These are phyloP conservation scores for Wickerhamomyces chaumierensis DNA, from an alignment of 805 yeast species.

Conservation along the genomic window DNA sequence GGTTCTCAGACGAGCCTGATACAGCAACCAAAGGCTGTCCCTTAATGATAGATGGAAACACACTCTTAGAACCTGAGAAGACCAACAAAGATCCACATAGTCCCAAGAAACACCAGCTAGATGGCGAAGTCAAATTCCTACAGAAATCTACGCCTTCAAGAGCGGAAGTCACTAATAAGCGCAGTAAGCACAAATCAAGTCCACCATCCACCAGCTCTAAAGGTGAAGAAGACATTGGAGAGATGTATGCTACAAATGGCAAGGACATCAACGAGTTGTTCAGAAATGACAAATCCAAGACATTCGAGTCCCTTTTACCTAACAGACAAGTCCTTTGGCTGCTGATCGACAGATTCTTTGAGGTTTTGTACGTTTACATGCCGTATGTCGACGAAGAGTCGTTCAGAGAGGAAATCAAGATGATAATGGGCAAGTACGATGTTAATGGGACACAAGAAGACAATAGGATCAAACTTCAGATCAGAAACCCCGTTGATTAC, in stretches of 20 bases:
- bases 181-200: not conserved
- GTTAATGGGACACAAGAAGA: conserved; percentile 16
- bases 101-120: not conserved
- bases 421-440: conserved; percentile 30
- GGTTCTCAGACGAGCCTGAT: no score
- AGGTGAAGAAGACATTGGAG: no score
- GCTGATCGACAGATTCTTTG: conserved; percentile 48
- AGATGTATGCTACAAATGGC: no score
- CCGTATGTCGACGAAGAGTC: conserved; percentile 55
- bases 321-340: conserved; percentile 42
- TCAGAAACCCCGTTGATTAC: conserved; percentile 28
- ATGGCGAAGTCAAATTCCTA: not conserved
- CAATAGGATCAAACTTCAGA: conserved; percentile 19
- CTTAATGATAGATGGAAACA: conserved; percentile 32
- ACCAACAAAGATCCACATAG: not conserved
- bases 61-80: conserved; percentile 7
- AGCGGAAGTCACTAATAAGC: no score
- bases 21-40: conserved; percentile 27
- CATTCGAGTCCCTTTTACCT: conserved; percentile 39
- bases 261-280: conserved; percentile 4
- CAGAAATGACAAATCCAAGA: conserved; percentile 17
- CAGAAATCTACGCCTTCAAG: not conserved
- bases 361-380: conserved; percentile 46
- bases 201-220: no score
- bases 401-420: conserved; percentile 30